These are phyloP conservation scores for Penstemon eatonii DNA, from an alignment of 257 asterid species.

Conservation along the genomic window DNA sequence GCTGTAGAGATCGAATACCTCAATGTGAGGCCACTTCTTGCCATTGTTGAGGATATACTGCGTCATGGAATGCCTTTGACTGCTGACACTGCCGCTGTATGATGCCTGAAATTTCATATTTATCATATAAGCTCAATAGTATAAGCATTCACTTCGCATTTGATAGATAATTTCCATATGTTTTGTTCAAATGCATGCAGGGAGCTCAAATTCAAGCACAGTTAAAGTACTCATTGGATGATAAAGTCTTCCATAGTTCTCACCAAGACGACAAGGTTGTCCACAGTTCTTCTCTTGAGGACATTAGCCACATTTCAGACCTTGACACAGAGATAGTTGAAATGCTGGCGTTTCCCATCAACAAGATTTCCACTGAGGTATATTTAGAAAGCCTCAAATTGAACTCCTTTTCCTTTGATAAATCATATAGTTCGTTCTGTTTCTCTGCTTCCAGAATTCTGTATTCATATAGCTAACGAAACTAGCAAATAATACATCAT, in stretches of 20 bases:
- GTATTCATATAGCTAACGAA: too few relatives aligned
- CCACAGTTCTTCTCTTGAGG: conserved; percentile 27
- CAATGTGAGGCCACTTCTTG: conserved; percentile 56
- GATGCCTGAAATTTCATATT: not conserved
- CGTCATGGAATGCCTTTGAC: conserved; percentile 38
- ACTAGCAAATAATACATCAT: too few relatives aligned
- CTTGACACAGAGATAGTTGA: conserved; percentile 50
- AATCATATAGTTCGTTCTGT: too few relatives aligned
- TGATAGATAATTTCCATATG: not conserved
- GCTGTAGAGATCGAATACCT: conserved; percentile 54
- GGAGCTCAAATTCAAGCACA: conserved; percentile 29
- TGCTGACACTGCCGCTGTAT: conserved; percentile 27
- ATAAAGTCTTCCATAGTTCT: conserved; percentile 19
- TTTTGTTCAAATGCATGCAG: conserved; percentile 30
- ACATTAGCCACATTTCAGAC: conserved; percentile 32
- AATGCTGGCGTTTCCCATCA: conserved; percentile 67
- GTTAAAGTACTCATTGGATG: conserved; percentile 31
- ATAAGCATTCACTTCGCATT: not conserved
- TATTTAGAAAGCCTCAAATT: not conserved
- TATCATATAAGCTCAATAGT: not conserved
- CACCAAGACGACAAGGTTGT: conserved; percentile 18
- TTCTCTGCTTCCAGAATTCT: too few relatives aligned
- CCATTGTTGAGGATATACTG: conserved; percentile 59
- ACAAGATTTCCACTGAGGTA: conserved; percentile 71
- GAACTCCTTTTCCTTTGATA: not conserved